Percentiles rank a stretch among this genome's conserved stretches.
Conservation (phyloP, 2,329 filamentous ascomycete genomes). For the Cladosporium sp. region DNA sequence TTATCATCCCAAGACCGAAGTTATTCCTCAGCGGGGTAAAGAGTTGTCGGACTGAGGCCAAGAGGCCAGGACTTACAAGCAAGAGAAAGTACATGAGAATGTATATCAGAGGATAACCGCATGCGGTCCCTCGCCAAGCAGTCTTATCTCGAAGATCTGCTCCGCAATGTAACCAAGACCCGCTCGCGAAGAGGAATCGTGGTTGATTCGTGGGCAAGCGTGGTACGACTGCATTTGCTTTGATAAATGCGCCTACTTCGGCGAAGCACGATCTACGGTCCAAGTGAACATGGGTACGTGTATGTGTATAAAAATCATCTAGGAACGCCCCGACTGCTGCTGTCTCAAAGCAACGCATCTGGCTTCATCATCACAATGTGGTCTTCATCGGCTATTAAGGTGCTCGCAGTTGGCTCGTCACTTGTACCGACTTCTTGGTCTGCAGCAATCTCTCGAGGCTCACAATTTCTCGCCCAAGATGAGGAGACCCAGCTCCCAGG, state of each 20-base stretch:
- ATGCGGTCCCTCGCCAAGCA: neutral
- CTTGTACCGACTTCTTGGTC: neutral
- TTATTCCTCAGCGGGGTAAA: too few relatives aligned
- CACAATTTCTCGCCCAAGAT: neutral
- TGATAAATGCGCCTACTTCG: neutral
- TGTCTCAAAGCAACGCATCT: neutral
- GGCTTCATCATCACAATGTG: neutral
- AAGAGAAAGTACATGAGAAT: too few relatives aligned
- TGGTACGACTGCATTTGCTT: neutral
- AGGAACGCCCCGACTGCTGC: neutral
- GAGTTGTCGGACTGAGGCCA: too few relatives aligned
- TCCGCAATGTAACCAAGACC: slow-evolving; percentile 3
- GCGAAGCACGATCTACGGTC: neutral
- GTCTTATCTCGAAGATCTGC: slow-evolving; percentile 5
- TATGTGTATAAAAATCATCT: neutral
- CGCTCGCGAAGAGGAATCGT: neutral
- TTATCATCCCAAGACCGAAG: too few relatives aligned
- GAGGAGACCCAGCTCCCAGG: slow-evolving; percentile 14
- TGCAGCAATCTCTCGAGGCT: neutral
- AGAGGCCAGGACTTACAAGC: too few relatives aligned
- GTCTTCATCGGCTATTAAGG: neutral
- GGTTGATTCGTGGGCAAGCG: slow-evolving; percentile 11
- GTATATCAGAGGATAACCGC: neutral
- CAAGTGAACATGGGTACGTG: neutral
- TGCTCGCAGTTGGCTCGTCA: neutral